Base-by-base conservation (phyloP, 805 yeast genomes). In the Maudiozyma pseudohumilis region DNA sequence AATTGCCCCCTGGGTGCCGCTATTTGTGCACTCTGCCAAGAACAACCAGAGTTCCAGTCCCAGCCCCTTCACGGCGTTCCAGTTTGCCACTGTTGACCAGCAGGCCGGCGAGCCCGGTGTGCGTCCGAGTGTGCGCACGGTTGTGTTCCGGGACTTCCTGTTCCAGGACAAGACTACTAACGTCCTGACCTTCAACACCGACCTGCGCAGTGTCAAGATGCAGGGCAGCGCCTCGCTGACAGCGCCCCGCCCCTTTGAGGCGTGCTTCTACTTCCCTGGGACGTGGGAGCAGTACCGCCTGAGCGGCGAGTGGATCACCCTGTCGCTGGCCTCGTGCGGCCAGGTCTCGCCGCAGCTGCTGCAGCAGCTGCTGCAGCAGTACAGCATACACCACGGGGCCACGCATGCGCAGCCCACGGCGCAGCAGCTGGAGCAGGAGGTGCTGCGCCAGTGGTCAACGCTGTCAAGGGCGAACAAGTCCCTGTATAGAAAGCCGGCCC, bases 1-100 rank as follows among this genome's bases (percentile, higher is more conserved):
- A 37, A 67, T 75, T 70, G 88, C 85, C 21, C 82, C 87, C 3
- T 82, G 94, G 94, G 78, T 76, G 49, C 84, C 89, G 8, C 53
- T 71, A 9, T 77, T 82, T 47, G 63, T 65, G 22, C 68, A 69
- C 40, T 74, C 82, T 10, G 51, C 76, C 17, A 65, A 68, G 17
- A 61, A 70, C 24, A 78, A 74, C 26, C 29, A 28, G 20, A 38
- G 18, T 41, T 47, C 56, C 0, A 56, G 58, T 15, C 6, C n/a
- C 16, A 76, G 75, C 2, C 44, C 52, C 2, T 79, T 81, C 43
- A 65, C 73, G 13, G 59, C 78, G 5, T 79, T 83, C 47, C 77
- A 80, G 44, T 70, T 83, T 38, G 76, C 85, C 34, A 82, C 88
- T 5, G 73, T 15, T 12, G 13, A n/a, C 7, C 16, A 26, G 13